phyloP scores from a whole-genome alignment of 768 basidiomycete species.

The Chiua virens region DNA sequence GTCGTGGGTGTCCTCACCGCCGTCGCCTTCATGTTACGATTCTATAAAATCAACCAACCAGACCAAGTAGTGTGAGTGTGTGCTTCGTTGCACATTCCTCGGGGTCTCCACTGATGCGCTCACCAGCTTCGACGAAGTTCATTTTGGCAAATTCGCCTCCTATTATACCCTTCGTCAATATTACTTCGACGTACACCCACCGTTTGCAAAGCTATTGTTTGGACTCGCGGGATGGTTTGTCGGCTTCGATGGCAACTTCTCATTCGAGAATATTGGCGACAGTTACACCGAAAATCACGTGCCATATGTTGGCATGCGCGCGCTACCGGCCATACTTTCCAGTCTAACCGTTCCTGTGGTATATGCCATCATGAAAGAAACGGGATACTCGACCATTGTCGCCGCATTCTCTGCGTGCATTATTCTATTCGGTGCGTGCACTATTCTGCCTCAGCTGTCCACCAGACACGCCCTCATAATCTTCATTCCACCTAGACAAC shows the following conservation, averaged over 20 bases:
- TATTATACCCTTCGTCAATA: slow-evolving; percentile 93
- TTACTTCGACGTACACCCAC: slow-evolving; percentile 99
- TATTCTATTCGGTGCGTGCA: slow-evolving; percentile 78
- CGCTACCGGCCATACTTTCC: slow-evolving; percentile 88
- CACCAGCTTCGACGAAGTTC: slow-evolving; percentile 91
- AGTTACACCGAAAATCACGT: slow-evolving; percentile 85
- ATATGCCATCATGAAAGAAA: slow-evolving; percentile 97
- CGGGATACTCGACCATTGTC: slow-evolving; percentile 90
- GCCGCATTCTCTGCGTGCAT: slow-evolving; percentile 87
- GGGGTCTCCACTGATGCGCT: slow-evolving; percentile 3
- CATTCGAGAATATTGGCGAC: slow-evolving; percentile 95
- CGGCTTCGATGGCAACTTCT: slow-evolving; percentile 92
- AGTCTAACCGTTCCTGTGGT: slow-evolving; percentile 89
- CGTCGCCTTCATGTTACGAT: slow-evolving; percentile 79
- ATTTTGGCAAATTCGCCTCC: slow-evolving; percentile 97
- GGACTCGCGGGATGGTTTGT: slow-evolving; percentile 95
- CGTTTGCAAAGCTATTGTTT: slow-evolving; percentile 93
- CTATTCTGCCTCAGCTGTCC: neutral
- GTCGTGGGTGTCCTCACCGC: slow-evolving; percentile 67
- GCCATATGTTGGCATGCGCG: slow-evolving; percentile 91
- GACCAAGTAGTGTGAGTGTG: slow-evolving; percentile 87
- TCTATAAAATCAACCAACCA: slow-evolving; percentile 93
- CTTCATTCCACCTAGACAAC: slow-evolving; percentile 61
- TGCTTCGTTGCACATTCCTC: neutral
- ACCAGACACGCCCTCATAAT: slow-evolving; percentile 2